Base-by-base conservation (phyloP, 768 basidiomycete genomes). In the Tylopilus rubrobrunneus region DNA sequence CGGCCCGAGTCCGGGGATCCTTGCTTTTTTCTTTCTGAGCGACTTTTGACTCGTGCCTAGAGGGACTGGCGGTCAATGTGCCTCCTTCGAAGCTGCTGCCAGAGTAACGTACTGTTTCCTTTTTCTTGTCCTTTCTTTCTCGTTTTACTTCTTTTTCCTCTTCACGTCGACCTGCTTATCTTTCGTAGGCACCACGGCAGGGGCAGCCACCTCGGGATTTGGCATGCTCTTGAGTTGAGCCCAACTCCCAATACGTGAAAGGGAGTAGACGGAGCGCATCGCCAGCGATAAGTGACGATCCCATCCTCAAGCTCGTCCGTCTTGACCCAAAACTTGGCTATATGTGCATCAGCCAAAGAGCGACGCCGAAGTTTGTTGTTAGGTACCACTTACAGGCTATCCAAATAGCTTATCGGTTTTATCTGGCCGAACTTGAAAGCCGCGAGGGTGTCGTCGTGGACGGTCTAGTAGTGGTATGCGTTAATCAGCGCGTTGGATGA, bases 181-280 rank as follows among this genome's bases (percentile, higher is more conserved):
- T 52, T 73, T 67, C 47, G 61, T 53, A 33, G 62, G 61, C 31
- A 55, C 64, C 46, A 63, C 65, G 12, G 64, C n/a, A n/a, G n/a
- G n/a, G n/a, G n/a, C n/a, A n/a, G n/a, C n/a, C n/a, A n/a, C n/a
- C n/a, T n/a, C n/a, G n/a, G n/a, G 63, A 49, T 68, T 74, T 5
- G 76, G 71, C 2, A 53, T 72, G 17, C 70, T 72, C 64, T 72
- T 77, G 51, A 83, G 68, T 62, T 84, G 83, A 21, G 83, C 81
- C 86, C 87, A 87, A 62, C 84, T 85, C 1, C 83, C 80, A 44
- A 91, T 83, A 33, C 83, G 73, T 5, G 89, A 88, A 40, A 91
- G 68, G 2, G 83, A 85, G 25, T 84, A 76, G 59, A 92, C 83
- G 12, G 84, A 86, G 41, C 85, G 77, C 74, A 92, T 90, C 5